Base-by-base conservation (phyloP, 208 protist genomes). In the Wallacemonas sp. region DNA sequence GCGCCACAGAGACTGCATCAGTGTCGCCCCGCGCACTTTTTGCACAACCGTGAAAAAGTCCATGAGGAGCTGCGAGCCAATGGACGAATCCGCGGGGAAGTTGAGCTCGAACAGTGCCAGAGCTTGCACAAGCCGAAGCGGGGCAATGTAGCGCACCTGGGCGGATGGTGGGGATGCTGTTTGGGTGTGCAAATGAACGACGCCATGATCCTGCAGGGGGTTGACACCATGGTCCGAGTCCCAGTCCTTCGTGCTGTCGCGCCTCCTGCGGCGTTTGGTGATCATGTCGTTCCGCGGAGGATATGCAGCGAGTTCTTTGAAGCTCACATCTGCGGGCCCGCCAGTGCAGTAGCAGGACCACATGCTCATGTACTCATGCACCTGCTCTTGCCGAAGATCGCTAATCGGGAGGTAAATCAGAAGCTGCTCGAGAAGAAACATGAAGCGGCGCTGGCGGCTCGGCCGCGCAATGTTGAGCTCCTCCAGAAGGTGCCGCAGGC, bases 1-100 rank as follows among this genome's bases (percentile, higher is more conserved):
- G 36, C 88, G 68, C 88, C 88, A 94, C 6, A 94, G 76, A 0
- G 84, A 94, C 70, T 94, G 88, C 76, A 94, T 63, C 33, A 91
- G 67, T 33, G 85, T 90, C 2, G 88, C 88, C 2, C 76, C 84
- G 33, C 85, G 76, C 43, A 91, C 67, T 38, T 87, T 81, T 56
- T 91, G 84, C 47, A 82, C 71, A 19, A 88, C 75, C 21, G 76
- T 79, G 64, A 93, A 90, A 39, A 94, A 94, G 64, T 91, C 81
- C 47, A 91, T 70, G 82, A 85, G 91, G 63, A 88, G 52, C 57
- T 87, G 85, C 14, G 82, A 87, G 34, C 81, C 82, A 17, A 91
- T 76, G 1, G 85, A 94, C 23, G 81, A 91, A 69, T 90, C 82
- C 12, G 78, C 68, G 4, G 84, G 84, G 60, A 94, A 91, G 34